Conservation (phyloP, 2,329 filamentous ascomycete species). For the Botrytis porri region DNA sequence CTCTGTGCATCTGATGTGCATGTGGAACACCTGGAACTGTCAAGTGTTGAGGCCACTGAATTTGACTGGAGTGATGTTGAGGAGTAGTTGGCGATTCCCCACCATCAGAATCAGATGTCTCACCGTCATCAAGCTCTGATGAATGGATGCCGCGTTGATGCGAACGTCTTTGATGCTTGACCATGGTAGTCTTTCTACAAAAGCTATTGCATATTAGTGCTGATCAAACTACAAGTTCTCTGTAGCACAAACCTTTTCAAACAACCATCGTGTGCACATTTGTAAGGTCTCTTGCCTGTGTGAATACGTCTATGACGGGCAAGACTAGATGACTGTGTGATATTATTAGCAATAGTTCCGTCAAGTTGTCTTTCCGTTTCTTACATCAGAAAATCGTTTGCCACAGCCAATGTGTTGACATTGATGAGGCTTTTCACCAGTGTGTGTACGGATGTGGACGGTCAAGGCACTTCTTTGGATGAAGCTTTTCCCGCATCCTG, state of each 20-base stretch:
- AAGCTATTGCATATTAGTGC: slow-evolving; percentile 48
- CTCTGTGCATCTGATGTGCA: slow-evolving; percentile 43
- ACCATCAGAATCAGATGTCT: slow-evolving; percentile 39
- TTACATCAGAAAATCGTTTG: slow-evolving; percentile 66
- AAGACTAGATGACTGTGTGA: slow-evolving; percentile 38
- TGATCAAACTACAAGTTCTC: not conserved
- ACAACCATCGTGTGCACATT: slow-evolving; percentile 50
- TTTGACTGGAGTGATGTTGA: slow-evolving; percentile 45
- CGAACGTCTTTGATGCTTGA: slow-evolving; percentile 62
- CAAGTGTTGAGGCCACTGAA: slow-evolving; percentile 50
- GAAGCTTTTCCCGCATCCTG: slow-evolving; percentile 66
- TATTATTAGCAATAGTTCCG: slow-evolving; percentile 22
- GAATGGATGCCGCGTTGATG: slow-evolving; percentile 57
- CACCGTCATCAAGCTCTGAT: slow-evolving; percentile 45
- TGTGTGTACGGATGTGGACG: slow-evolving; percentile 68
- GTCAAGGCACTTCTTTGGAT: slow-evolving; percentile 69
- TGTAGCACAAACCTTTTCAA: slow-evolving; percentile 37
- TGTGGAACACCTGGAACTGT: slow-evolving; percentile 40
- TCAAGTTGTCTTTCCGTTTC: not conserved
- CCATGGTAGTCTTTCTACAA: slow-evolving; percentile 70
- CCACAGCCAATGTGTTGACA: slow-evolving; percentile 64
- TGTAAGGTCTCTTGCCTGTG: slow-evolving; percentile 67
- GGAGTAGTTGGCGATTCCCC: slow-evolving; percentile 60
- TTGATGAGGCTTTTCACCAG: slow-evolving; percentile 68
- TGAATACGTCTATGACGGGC: slow-evolving; percentile 63